Conservation (phyloP, 352 stramenopile species). For the Globisporangium barbulae region DNA sequence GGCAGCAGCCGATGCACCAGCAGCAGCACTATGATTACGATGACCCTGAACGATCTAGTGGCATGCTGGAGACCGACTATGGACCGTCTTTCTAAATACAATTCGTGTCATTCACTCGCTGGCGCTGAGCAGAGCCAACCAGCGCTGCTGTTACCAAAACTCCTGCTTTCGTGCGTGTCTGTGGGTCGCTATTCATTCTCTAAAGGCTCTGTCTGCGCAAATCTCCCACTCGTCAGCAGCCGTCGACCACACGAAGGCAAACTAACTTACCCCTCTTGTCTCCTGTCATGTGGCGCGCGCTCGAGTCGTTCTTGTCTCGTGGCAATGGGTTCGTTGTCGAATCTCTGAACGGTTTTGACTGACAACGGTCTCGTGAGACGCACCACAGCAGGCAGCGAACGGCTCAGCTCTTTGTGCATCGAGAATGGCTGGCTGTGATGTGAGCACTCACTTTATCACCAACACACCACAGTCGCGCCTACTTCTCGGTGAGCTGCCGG, state of each 20-base stretch:
- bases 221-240: not conserved
- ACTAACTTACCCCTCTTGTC: not conserved
- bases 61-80: not conserved
- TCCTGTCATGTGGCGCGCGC: not conserved
- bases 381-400: not conserved
- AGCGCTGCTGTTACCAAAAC: conserved; percentile 1
- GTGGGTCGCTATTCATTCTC: not conserved
- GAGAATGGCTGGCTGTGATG: not conserved
- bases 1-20: not conserved
- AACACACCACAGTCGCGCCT: conserved; percentile 7
- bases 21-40: not conserved
- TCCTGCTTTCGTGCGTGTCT: not conserved
- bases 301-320: not conserved
- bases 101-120: not conserved
- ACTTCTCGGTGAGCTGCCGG: conserved; percentile 93
- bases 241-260: not conserved
- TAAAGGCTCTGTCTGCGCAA: not conserved
- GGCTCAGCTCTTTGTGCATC: not conserved
- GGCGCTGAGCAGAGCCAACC: not conserved
- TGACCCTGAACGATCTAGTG: not conserved
- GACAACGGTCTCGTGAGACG: not conserved
- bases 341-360: not conserved
- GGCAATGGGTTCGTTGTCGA: not conserved
- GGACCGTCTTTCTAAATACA: not conserved
- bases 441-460: too few relatives aligned